phyloP scores from a whole-genome alignment of 306 rosid genomes.

The Cucurbita ficifolia region DNA sequence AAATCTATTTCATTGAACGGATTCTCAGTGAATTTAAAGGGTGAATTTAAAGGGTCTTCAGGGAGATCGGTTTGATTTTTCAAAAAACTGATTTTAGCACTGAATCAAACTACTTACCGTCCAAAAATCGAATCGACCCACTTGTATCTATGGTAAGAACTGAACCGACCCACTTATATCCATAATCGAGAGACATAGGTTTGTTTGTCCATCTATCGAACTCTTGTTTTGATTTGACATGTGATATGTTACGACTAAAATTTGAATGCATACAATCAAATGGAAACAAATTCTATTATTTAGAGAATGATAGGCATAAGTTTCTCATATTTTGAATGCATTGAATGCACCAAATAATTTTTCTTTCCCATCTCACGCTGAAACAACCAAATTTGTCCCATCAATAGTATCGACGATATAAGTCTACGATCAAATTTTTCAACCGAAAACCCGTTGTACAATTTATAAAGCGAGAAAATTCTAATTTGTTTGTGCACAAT shows the following conservation, averaged over 20 bases:
- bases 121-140: background rate
- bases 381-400: background rate
- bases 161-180: background rate
- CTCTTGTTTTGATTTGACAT: background rate
- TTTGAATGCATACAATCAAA: background rate
- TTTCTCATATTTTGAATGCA: background rate
- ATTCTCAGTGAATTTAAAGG: no score
- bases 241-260: background rate
- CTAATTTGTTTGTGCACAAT: no score
- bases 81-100: background rate
- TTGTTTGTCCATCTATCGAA: background rate
- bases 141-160: background rate
- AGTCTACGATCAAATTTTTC: no score
- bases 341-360: background rate
- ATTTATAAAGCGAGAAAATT: no score
- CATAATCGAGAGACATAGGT: background rate
- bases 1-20: no score
- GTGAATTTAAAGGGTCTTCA: no score
- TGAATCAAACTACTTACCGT: no score
- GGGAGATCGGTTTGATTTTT: background rate
- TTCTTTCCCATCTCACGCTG: background rate
- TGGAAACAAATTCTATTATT: background rate
- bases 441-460: no score
- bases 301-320: no score
- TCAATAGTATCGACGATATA: background rate